Evolutionary conservation across 768 basidiomycete genomes (phyloP).

Genomic region (Tricholoma furcatifolium): DNA sequence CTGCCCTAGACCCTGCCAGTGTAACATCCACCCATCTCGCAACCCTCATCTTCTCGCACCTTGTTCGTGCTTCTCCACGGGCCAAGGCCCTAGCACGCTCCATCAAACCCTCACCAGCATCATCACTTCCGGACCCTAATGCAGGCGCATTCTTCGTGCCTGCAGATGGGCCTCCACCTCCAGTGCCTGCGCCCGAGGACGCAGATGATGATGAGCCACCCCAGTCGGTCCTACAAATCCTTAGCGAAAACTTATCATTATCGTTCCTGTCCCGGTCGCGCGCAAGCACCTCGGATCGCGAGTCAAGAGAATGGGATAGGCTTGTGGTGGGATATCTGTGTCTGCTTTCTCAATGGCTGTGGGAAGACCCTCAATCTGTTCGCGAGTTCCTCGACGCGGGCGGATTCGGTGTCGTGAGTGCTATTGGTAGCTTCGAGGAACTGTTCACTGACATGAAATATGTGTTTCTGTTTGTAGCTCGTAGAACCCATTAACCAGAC

Average conservation of each 20-base stretch:
- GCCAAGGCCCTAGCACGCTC: conserved; percentile 63
- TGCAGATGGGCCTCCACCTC: conserved; percentile 56
- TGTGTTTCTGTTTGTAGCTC: conserved; percentile 40
- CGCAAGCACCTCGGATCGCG: conserved; percentile 61
- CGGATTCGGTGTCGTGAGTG: conserved; percentile 84
- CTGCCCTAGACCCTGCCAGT: conserved; percentile 47
- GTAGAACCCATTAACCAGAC: conserved; percentile 94
- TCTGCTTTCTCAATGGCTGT: conserved; percentile 88
- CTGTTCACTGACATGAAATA: background rate
- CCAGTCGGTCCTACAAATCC: conserved; percentile 76
- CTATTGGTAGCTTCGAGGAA: background rate
- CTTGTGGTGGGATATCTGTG: conserved; percentile 84
- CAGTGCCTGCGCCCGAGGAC: conserved; percentile 29
- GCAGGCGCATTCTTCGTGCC: conserved; percentile 67
- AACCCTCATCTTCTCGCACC: conserved; percentile 75
- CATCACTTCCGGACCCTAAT: conserved; percentile 26
- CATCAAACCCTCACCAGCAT: conserved; percentile 53
- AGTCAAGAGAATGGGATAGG: conserved; percentile 88
- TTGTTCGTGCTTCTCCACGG: conserved; percentile 65
- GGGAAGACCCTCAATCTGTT: conserved; percentile 91
- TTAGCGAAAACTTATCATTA: conserved; percentile 89
- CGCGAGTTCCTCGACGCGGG: conserved; percentile 89
- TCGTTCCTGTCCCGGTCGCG: conserved; percentile 77
- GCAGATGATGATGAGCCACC: conserved; percentile 59
- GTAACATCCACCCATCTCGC: conserved; percentile 73